Evolutionary conservation across 768 basidiomycete genomes (phyloP).

Genomic region (Sistotremastrum niveocremeum): DNA sequence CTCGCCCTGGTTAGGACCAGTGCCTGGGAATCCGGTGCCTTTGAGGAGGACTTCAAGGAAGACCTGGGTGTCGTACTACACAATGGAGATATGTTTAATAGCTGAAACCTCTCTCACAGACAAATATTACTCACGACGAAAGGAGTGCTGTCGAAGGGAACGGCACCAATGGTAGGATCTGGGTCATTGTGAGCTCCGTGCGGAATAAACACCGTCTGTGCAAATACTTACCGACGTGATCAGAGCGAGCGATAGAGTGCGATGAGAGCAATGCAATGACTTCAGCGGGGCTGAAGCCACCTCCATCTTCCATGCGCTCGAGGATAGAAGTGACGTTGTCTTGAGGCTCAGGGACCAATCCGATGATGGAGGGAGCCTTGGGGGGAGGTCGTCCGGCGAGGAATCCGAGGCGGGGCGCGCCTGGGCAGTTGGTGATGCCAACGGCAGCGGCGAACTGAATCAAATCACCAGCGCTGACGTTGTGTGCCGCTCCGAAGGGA

Average conservation of each 20-base stretch:
- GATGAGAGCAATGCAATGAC: constrained; percentile 3
- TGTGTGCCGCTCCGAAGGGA: neutral
- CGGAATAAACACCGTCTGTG: neutral
- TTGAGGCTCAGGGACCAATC: constrained; percentile 1
- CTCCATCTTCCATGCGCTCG: constrained; percentile 2
- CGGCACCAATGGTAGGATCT: neutral
- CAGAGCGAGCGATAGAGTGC: constrained; percentile 3
- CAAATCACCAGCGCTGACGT: neutral
- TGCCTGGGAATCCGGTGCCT: constrained; percentile 4
- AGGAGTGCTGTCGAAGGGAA: constrained; percentile 3
- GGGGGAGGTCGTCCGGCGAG: constrained; percentile 2
- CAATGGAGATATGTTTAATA: constrained; percentile 2
- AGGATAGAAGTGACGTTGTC: constrained; percentile 3
- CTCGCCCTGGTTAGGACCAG: constrained; percentile 2
- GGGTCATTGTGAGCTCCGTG: neutral
- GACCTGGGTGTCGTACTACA: constrained; percentile 1
- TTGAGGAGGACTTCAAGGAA: constrained; percentile 1
- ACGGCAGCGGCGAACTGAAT: constrained; percentile 3
- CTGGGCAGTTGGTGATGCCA: constrained; percentile 4
- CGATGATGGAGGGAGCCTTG: neutral
- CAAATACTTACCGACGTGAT: constrained; percentile 1
- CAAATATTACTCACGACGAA: neutral
- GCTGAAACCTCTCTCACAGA: constrained; percentile 3
- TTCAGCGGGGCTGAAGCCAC: constrained; percentile 1
- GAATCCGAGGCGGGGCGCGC: constrained; percentile 1